Evolutionary conservation across 805 yeast species (phyloP).

Genomic region (Pichia insulana): DNA sequence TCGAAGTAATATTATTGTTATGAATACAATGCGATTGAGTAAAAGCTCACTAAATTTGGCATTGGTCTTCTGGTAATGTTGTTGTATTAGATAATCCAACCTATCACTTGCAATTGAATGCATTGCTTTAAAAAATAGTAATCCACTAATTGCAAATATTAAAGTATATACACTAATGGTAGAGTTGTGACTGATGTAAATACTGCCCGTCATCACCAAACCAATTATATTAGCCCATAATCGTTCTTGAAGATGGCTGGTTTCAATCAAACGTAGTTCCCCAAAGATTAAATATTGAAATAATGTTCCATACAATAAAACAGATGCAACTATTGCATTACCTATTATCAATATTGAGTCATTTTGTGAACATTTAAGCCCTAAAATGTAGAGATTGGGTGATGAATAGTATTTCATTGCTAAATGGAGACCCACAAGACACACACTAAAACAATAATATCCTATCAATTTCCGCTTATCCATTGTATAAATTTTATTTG

Average conservation of each 20-base stretch:
- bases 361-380: constrained; percentile 44
- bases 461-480: constrained; percentile 11
- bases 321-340: constrained; percentile 34
- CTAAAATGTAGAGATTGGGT: constrained; percentile 42
- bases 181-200: constrained; percentile 25
- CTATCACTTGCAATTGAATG: constrained; percentile 63
- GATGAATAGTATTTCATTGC: constrained; percentile 13
- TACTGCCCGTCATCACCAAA: constrained; percentile 47
- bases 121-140: constrained; percentile 53
- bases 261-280: constrained; percentile 61
- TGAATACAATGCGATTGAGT: constrained; percentile 34
- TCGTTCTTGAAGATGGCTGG: constrained; percentile 63
- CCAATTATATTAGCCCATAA: constrained; percentile 58
- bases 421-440: no score
- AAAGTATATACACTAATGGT: constrained; percentile 36
- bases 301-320: constrained; percentile 35
- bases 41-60: constrained; percentile 17
- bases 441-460: constrained; percentile 26
- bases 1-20: constrained; percentile 35
- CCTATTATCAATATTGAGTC: constrained; percentile 32
- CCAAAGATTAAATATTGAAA: constrained; percentile 60
- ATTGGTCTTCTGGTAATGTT: constrained; percentile 25
- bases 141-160: constrained; percentile 26
- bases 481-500: no score
- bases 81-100: constrained; percentile 40